Percentiles rank a stretch among this genome's conserved stretches.
phyloP scores from a whole-genome alignment of 2,329 filamentous ascomycete species.

The Colletotrichum orchidophilum region DNA sequence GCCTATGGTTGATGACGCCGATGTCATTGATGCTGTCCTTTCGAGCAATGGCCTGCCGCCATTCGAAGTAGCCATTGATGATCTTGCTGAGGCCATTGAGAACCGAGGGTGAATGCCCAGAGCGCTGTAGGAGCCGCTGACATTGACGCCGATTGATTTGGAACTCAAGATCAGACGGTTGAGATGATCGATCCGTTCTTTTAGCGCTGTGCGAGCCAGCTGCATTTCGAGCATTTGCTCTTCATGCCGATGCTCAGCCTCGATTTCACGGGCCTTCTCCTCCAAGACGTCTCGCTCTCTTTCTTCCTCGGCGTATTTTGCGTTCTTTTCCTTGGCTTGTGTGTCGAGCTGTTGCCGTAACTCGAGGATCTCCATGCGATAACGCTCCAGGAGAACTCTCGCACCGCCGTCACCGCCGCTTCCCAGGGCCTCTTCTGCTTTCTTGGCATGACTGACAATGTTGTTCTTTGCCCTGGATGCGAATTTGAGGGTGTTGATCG shows the following conservation, averaged over 20 bases:
- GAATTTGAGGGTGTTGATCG: conserved; percentile 95
- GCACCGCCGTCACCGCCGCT: conserved; percentile 85
- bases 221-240: conserved; percentile 99
- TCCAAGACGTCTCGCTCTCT: conserved; percentile 72
- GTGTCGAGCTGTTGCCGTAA: conserved; percentile 82
- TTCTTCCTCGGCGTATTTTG: conserved; percentile 71
- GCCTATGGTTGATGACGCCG: conserved; percentile 67
- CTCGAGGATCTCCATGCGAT: conserved; percentile 90
- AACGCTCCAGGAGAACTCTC: conserved; percentile 88
- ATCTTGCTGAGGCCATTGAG: conserved; percentile 67
- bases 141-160: conserved; percentile 94
- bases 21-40: conserved; percentile 74
- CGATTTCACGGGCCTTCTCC: conserved; percentile 78
- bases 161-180: conserved; percentile 95
- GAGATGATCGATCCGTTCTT: conserved; percentile 96
- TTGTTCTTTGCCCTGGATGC: conserved; percentile 97
- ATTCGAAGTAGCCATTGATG: conserved; percentile 74
- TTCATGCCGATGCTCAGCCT: conserved; percentile 87
- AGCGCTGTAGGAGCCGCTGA: conserved; percentile 75
- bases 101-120: conserved; percentile 64
- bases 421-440: conserved; percentile 87
- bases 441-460: conserved; percentile 96
- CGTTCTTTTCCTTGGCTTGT: conserved; percentile 76
- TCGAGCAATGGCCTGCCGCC: conserved; percentile 63
- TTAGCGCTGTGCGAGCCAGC: conserved; percentile 90